Conservation (phyloP, 2,329 filamentous ascomycete species). For the Aphanoascus verrucosus region DNA sequence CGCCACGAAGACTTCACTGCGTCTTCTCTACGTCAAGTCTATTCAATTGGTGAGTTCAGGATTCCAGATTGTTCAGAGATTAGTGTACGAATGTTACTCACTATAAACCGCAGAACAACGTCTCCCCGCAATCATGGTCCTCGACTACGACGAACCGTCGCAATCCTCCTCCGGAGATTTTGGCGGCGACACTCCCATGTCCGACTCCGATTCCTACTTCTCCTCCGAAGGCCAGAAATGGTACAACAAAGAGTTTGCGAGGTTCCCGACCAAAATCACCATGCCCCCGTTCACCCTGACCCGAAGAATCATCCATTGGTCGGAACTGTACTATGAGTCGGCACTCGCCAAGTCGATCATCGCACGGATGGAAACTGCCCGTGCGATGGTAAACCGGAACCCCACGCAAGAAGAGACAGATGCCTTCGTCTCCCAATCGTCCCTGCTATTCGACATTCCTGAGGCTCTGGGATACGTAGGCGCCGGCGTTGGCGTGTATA, state of each 20-base stretch:
- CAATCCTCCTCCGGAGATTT: constrained; percentile 2
- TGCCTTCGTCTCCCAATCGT: neutral
- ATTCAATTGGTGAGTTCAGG: neutral
- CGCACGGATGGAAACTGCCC: constrained; percentile 18
- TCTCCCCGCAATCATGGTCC: neutral
- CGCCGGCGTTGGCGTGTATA: neutral
- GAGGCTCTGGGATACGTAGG: neutral
- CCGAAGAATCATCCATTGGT: constrained; percentile 23
- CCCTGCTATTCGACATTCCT: constrained; percentile 1
- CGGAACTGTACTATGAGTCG: constrained; percentile 17
- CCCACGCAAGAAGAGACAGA: constrained; percentile 22
- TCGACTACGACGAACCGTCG: constrained; percentile 4
- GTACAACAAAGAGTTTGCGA: constrained; percentile 14
- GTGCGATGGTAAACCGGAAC: constrained; percentile 20
- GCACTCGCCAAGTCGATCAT: constrained; percentile 10
- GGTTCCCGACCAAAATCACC: constrained; percentile 20
- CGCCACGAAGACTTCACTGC: neutral
- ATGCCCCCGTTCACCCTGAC: constrained; percentile 21
- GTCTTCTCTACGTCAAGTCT: neutral
- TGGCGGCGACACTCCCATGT: constrained; percentile 8
- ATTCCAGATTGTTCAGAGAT: neutral
- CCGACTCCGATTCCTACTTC: constrained; percentile 13
- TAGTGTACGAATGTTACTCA: neutral
- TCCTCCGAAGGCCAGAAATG: neutral
- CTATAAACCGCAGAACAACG: neutral